Conservation (phyloP, 225 moss, liverwort and hornwort genomes). For the Thuidium tamariscinum region DNA sequence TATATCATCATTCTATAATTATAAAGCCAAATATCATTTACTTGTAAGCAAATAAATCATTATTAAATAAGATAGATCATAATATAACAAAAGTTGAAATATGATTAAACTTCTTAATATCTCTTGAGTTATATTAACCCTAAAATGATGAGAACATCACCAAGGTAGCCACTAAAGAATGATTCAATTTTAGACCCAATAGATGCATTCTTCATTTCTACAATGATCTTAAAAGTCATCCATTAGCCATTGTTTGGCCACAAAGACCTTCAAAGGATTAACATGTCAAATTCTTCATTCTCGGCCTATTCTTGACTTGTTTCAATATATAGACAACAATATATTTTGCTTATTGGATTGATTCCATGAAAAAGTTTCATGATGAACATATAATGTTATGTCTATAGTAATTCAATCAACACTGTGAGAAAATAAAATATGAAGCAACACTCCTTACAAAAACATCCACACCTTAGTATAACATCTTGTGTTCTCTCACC, state of each 20-base stretch:
- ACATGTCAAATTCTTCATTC: not conserved
- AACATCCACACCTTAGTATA: not conserved
- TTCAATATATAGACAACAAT: not conserved
- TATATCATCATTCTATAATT: not conserved
- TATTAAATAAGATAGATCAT: not conserved
- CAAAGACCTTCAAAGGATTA: fast-evolving
- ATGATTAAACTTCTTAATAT: not conserved
- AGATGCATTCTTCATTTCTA: not conserved
- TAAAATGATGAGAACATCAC: not conserved
- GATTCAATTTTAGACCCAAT: not conserved
- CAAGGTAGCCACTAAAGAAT: not conserved
- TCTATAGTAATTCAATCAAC: not conserved
- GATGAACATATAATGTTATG: not conserved
- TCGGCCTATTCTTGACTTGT: not conserved
- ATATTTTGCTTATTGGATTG: not conserved
- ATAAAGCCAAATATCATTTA: not conserved
- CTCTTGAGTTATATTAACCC: not conserved
- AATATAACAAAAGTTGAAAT: not conserved
- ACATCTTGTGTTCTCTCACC: not conserved
- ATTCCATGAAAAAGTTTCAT: not conserved
- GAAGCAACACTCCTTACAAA: not conserved
- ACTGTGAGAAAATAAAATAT: not conserved
- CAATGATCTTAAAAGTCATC: not conserved
- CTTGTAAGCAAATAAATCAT: not conserved
- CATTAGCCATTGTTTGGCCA: not conserved